Conservation (phyloP, 768 basidiomycete genomes). For the Auricularia sp. region DNA sequence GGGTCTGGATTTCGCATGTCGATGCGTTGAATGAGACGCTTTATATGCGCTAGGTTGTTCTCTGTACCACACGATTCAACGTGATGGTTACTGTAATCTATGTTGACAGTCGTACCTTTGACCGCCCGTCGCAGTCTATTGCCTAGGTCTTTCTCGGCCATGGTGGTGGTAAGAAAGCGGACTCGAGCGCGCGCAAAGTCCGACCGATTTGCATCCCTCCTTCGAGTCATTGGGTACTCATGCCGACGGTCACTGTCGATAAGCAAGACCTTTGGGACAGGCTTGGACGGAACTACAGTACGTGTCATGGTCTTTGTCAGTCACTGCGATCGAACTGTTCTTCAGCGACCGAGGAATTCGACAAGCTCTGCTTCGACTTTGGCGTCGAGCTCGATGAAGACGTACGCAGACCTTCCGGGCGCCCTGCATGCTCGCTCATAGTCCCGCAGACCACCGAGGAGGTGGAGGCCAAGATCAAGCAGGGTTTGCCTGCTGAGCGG, state of each 20-base stretch:
- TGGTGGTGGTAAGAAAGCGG: conserved; percentile 23
- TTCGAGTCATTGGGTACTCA: conserved; percentile 19
- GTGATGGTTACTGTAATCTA: conserved; percentile 9
- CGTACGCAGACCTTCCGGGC: conserved; percentile 33
- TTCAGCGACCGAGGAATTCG: conserved; percentile 87
- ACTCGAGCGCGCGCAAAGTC: background rate
- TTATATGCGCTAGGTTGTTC: conserved; percentile 90
- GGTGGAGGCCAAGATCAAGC: conserved; percentile 71
- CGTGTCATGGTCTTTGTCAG: conserved; percentile 15
- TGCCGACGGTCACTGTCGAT: conserved; percentile 95
- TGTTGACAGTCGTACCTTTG: conserved; percentile 40
- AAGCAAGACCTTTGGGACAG: conserved; percentile 89
- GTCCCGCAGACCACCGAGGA: conserved; percentile 70
- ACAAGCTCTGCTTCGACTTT: conserved; percentile 92
- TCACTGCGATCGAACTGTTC: conserved; percentile 13
- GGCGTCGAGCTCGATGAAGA: conserved; percentile 97
- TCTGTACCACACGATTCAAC: conserved; percentile 37
- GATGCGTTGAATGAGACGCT: conserved; percentile 72
- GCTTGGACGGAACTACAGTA: conserved; percentile 77
- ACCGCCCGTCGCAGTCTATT: conserved; percentile 69
- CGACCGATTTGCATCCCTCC: background rate
- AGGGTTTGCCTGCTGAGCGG: conserved; percentile 75
- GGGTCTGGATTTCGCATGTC: conserved; percentile 90
- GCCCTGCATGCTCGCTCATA: conserved; percentile 4
- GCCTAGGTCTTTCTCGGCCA: conserved; percentile 79